These are phyloP conservation scores for Stentor coeruleus DNA, from an alignment of 73 alveolate genomes.

Conservation along the genomic window DNA sequence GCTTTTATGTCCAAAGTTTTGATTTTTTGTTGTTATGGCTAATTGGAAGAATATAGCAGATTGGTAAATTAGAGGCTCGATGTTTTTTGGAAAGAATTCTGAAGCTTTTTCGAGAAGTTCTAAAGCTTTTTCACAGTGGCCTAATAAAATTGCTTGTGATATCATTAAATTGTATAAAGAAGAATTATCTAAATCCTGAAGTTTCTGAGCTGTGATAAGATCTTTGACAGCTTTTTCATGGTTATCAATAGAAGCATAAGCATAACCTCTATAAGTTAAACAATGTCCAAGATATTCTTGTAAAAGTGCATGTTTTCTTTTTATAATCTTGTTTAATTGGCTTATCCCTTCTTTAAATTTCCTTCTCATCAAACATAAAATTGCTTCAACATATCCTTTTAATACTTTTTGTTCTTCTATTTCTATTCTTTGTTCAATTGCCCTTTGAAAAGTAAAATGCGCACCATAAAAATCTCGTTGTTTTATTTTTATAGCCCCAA, in stretches of 20 bases:
- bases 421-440: conserved; percentile 37
- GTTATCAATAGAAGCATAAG: conserved; percentile 32
- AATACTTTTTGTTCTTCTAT: conserved; percentile 36
- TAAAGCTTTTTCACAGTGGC: conserved; percentile 36
- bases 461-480: conserved; percentile 55
- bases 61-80: conserved; percentile 47
- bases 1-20: conserved; percentile 16
- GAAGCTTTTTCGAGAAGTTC: conserved; percentile 36
- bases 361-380: conserved; percentile 43
- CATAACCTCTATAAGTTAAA: conserved; percentile 51
- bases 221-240: conserved; percentile 55
- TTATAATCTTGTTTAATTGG: conserved; percentile 26
- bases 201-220: conserved; percentile 27
- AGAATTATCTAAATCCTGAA: conserved; percentile 28
- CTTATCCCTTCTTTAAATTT: conserved; percentile 40
- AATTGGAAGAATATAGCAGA: conserved; percentile 38
- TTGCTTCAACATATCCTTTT: conserved; percentile 45
- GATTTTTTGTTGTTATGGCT: conserved; percentile 29
- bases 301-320: conserved; percentile 18
- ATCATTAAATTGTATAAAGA: conserved; percentile 36
- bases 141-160: conserved; percentile 45
- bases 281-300: conserved; percentile 43
- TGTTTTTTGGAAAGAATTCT: conserved; percentile 38
- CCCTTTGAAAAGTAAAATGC: conserved; percentile 44
- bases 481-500: conserved; percentile 47